Evolutionary conservation across 2,329 filamentous ascomycete species (phyloP).

Genomic region (Ophiostoma montium): DNA sequence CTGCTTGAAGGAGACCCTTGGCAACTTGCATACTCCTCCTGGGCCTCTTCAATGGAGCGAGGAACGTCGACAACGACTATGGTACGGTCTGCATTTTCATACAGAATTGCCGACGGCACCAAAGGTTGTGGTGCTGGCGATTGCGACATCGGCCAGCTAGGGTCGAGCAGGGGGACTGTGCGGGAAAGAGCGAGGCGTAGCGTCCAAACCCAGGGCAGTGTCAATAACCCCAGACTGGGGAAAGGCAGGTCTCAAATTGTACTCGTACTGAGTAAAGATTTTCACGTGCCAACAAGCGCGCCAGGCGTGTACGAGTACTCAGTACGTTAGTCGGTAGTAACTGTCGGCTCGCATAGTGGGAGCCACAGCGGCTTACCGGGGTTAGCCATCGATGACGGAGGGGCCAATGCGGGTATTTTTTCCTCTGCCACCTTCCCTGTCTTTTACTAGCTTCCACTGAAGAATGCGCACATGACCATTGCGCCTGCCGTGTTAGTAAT

Average conservation of each 20-base stretch:
- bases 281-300: conserved; percentile 4
- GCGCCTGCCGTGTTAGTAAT: conserved; percentile 4
- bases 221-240: background rate
- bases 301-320: background rate
- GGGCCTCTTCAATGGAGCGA: conserved; percentile 51
- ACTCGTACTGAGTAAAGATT: too few species aligned
- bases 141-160: background rate
- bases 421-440: background rate
- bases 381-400: conserved; percentile 3
- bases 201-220: background rate
- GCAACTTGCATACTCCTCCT: conserved; percentile 25
- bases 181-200: background rate
- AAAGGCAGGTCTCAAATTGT: too few species aligned
- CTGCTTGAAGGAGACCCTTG: background rate
- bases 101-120: conserved; percentile 31
- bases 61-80: conserved; percentile 55
- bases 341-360: conserved; percentile 8
- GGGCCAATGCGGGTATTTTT: background rate
- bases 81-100: conserved; percentile 33
- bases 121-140: background rate
- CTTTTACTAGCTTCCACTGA: conserved; percentile 1
- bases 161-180: background rate
- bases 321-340: conserved; percentile 10
- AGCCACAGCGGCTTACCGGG: background rate
- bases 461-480: conserved; percentile 6